A percentile compares a stretch with the other conserved stretches of the same genome.
These are phyloP conservation scores for Lipomyces lipofer DNA, from an alignment of 805 yeast genomes.

Conservation along the genomic window DNA sequence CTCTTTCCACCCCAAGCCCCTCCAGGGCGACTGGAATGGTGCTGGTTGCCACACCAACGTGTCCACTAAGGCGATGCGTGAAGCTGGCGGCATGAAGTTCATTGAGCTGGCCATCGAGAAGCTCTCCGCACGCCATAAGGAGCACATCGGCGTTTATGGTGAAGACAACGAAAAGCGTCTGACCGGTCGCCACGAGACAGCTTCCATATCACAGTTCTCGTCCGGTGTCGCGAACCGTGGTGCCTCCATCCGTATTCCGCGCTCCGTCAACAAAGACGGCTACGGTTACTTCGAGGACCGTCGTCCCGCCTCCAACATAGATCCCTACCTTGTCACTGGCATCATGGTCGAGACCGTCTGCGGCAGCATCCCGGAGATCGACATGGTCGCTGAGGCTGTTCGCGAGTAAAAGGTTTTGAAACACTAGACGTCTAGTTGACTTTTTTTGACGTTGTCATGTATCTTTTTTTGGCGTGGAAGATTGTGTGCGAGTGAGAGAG, in stretches of 20 bases:
- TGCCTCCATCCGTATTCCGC: slow-evolving; percentile 97
- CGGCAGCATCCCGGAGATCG: slow-evolving; percentile 29
- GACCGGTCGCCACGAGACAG: slow-evolving; percentile 99
- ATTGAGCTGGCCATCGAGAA: slow-evolving; percentile 91
- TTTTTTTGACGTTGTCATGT: too few species aligned
- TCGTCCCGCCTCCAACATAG: slow-evolving; percentile 99
- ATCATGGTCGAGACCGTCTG: slow-evolving; percentile 90
- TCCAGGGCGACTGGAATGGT: slow-evolving; percentile 99
- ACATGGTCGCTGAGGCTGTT: slow-evolving; percentile 31
- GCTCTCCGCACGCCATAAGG: slow-evolving; percentile 93
- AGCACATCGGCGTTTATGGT: slow-evolving; percentile 94
- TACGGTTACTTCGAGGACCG: slow-evolving; percentile 99
- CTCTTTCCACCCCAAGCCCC: slow-evolving; percentile 98
- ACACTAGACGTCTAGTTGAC: too few species aligned
- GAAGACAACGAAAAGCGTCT: slow-evolving; percentile 92
- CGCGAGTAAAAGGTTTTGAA: slow-evolving; percentile 32
- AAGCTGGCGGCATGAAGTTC: slow-evolving; percentile 91
- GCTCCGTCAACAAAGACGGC: slow-evolving; percentile 97
- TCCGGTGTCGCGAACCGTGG: slow-evolving; percentile 99
- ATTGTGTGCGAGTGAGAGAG: too few species aligned
- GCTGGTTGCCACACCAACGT: slow-evolving; percentile 99
- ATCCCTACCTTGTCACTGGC: slow-evolving; percentile 98
- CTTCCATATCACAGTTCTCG: slow-evolving; percentile 85
- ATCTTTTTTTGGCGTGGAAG: too few species aligned
- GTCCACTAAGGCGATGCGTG: slow-evolving; percentile 88